Percentiles rank a stretch among this genome's conserved stretches.
Evolutionary conservation across 768 basidiomycete species (phyloP).

Genomic region (Kondoa subrosea): DNA sequence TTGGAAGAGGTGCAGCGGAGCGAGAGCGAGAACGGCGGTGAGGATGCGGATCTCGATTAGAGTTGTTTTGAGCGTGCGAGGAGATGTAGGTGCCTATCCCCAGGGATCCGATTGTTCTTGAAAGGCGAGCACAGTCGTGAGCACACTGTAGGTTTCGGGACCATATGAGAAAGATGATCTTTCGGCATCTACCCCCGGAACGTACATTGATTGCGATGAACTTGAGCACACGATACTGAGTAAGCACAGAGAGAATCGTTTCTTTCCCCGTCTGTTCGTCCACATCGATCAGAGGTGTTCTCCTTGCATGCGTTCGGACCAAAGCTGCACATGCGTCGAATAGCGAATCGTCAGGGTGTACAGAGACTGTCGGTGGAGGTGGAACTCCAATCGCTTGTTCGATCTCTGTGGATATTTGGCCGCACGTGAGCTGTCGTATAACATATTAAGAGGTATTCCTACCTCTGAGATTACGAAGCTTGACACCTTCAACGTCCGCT

Average conservation of each 20-base stretch:
- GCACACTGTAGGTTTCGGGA: constrained; percentile 45
- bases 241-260: constrained; percentile 85
- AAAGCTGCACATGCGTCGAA: constrained; percentile 78
- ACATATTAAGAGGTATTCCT: constrained; percentile 27
- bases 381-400: constrained; percentile 82
- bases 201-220: constrained; percentile 92
- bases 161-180: neutral
- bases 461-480: constrained; percentile 78
- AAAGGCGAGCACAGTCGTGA: constrained; percentile 58
- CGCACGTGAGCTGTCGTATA: neutral
- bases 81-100: constrained; percentile 83
- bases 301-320: constrained; percentile 86
- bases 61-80: constrained; percentile 34
- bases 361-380: constrained; percentile 71
- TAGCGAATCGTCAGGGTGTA: constrained; percentile 71
- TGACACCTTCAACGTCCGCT: constrained; percentile 79
- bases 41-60: neutral
- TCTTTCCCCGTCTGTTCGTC: constrained; percentile 90
- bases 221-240: constrained; percentile 93
- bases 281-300: constrained; percentile 78
- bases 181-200: constrained; percentile 8
- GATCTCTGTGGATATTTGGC: constrained; percentile 47
- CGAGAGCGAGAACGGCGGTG: neutral
- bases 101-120: constrained; percentile 62
- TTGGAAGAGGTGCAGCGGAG: neutral